These are phyloP conservation scores for Amanita subjunquillea DNA, from an alignment of 768 basidiomycete genomes.

Conservation along the genomic window DNA sequence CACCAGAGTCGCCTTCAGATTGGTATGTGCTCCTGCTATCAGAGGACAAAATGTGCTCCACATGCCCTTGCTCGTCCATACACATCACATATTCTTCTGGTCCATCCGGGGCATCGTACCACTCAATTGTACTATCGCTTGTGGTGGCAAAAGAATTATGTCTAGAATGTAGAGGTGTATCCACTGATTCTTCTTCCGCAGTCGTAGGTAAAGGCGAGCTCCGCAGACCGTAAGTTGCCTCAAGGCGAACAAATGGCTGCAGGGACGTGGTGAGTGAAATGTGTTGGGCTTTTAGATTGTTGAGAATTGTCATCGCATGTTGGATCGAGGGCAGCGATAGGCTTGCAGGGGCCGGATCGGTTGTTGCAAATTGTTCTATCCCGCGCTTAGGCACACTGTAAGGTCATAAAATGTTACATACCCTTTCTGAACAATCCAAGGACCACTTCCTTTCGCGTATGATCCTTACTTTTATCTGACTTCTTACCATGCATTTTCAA, in stretches of 20 bases:
- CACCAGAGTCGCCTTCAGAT: constrained; percentile 35
- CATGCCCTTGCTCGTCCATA: constrained; percentile 27
- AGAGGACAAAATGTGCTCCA: constrained; percentile 20
- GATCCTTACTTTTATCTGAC: constrained; percentile 37
- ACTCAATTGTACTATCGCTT: constrained; percentile 48
- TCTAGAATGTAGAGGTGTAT: constrained; percentile 16
- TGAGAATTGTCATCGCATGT: constrained; percentile 1
- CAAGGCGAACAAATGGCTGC: constrained; percentile 19
- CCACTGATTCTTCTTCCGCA: constrained; percentile 29
- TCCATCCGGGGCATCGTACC: constrained; percentile 68
- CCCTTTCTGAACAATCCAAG: constrained; percentile 60
- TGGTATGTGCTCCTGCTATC: constrained; percentile 29
- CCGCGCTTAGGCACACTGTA: constrained; percentile 7
- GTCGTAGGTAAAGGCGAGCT: constrained; percentile 33
- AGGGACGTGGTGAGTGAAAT: constrained; percentile 13
- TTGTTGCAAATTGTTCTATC: not conserved
- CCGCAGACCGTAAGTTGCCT: constrained; percentile 16
- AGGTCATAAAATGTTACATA: constrained; percentile 16
- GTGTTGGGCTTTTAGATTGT: constrained; percentile 7
- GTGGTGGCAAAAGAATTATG: constrained; percentile 39
- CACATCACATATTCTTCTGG: constrained; percentile 66
- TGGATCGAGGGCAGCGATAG: constrained; percentile 11
- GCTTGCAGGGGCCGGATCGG: not conserved
- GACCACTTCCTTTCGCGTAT: constrained; percentile 21
- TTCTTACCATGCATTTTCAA: constrained; percentile 36